Evolutionary conservation across 2,329 filamentous ascomycete genomes (phyloP), one percentile per base, ranked within the genome.

Genomic region (Ascochyta clinopodiicola): DNA sequence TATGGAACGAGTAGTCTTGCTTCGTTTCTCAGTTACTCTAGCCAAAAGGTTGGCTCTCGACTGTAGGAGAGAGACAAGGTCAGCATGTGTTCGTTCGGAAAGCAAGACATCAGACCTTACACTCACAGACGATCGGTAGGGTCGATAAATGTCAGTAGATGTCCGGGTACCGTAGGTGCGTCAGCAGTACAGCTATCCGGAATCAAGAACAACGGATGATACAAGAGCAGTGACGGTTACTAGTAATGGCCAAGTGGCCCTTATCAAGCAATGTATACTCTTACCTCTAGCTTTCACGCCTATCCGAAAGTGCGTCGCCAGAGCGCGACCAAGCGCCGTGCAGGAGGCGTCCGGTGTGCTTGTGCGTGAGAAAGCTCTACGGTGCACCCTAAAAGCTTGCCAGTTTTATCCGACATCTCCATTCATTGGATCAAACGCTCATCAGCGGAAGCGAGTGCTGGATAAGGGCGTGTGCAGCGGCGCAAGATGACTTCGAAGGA

Each of bases 401-500:
- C 52, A 64, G 54, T 46, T 58, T 57, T 48, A 56, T 45, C 38
- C 49, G 56, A 56, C 42, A 56, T 25, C 34, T 45, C 17, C 43
- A 44, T 39, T 66, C 50, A 68, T 68, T 64, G 66, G 62, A 52
- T 40, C 59, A 66, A 67, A 70, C 58, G 47, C 40, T 36, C 39
- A 43, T 43, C 52, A 63, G 57, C 51, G 54, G 56, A 60, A 61
- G 50, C 57, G 65, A 48, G 56, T 59, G 47, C 61, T 64, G 49
- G 54, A 42, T 40, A 46, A 51, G 63, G 56, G 49, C 57, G 60
- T 60, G 60, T 65, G 61, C 61, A 55, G 65, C 59, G 51, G 63
- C 63, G 56, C 61, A 59, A 56, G 59, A 62, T 56, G 62, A 56
- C 58, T 69, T 75, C 70, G 71, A 75, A 68, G 70, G 62, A 64